Base-by-base conservation (phyloP, 2,329 filamentous ascomycete species). In the Aureobasidium sp. region DNA sequence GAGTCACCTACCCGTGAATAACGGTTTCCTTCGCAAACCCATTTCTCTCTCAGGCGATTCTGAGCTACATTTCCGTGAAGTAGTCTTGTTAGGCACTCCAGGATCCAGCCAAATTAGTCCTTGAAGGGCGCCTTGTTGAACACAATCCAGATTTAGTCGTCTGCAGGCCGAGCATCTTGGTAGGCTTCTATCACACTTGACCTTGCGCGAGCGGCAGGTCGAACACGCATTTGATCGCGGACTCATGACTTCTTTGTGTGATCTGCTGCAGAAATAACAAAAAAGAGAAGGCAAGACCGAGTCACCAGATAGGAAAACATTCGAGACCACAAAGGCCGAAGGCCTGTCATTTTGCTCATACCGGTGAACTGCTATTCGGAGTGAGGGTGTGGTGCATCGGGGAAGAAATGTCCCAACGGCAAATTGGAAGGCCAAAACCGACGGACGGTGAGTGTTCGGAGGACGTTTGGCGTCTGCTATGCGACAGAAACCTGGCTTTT, bases 341-440 rank as follows among this genome's bases (percentile, higher is more conserved):
- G 37, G 5, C 48, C 37, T 51, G 22, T 30, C 34, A n/a, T 40
- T 51, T 51, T 51, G 29, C 48, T 51, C 48, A 51, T 51, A 51
- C 37, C 37, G 22, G 48, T 51, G 25, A 19, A 51, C 17, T 41
- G 34, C 45, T 49, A 30, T 16, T 49, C 45, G 45, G 45, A 51
- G 48, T 40, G 41, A 51, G 34, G 25, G 37, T 35, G 35, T 41
- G 14, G 19, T 51, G 16, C 8, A n/a, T 41, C 37, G 48, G 37
- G 22, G 48, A 21, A 11, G 37, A 40, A 25, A 11, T 27, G 35
- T 12, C 45, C 37, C 44, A 27, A 48, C 45, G 32, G 34, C 34
- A 49, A 49, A 49, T 49, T 49, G 48, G 48, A 51, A 51, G 37
- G 32, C 27, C 25, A 51, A 51, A 51, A 24, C 48, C 48, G 48